A percentile compares a stretch with the other conserved stretches of the same genome.
These are phyloP conservation scores for Plantago ovata DNA, from an alignment of 257 asterid species.

Conservation along the genomic window DNA sequence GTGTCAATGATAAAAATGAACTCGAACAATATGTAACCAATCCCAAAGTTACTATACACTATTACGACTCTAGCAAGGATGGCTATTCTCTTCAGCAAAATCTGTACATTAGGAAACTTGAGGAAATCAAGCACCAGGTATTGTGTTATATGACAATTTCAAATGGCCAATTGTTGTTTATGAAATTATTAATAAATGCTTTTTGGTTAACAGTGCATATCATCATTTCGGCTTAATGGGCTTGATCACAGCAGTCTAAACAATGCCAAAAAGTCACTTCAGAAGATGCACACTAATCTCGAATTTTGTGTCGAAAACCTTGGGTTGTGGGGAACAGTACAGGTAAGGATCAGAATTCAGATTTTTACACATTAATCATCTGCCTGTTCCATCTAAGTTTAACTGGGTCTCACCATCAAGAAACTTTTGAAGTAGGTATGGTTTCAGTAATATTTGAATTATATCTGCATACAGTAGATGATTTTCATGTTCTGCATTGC, in stretches of 20 bases:
- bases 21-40: conserved; percentile 63
- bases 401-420: neutral
- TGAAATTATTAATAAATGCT: conserved; percentile 20
- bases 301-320: conserved; percentile 73
- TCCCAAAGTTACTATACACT: conserved; percentile 67
- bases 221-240: conserved; percentile 35
- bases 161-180: conserved; percentile 20
- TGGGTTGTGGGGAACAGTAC: conserved; percentile 89
- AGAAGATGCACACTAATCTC: conserved; percentile 58
- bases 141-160: conserved; percentile 18
- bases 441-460: too few species aligned
- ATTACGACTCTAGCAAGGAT: conserved; percentile 44
- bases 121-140: conserved; percentile 81
- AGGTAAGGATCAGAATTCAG: conserved; percentile 43
- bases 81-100: conserved; percentile 28
- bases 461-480: too few species aligned
- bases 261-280: conserved; percentile 58
- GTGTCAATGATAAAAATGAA: conserved; percentile 73
- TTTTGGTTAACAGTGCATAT: conserved; percentile 51
- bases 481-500: too few species aligned
- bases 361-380: neutral
- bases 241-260: conserved; percentile 48
- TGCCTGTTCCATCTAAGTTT: conserved; percentile 7
- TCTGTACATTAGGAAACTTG: conserved; percentile 51
- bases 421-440: too few species aligned